These are phyloP conservation scores for Dictyostelium firmibasis DNA, from an alignment of 78 protist genomes.

Conservation along the genomic window DNA sequence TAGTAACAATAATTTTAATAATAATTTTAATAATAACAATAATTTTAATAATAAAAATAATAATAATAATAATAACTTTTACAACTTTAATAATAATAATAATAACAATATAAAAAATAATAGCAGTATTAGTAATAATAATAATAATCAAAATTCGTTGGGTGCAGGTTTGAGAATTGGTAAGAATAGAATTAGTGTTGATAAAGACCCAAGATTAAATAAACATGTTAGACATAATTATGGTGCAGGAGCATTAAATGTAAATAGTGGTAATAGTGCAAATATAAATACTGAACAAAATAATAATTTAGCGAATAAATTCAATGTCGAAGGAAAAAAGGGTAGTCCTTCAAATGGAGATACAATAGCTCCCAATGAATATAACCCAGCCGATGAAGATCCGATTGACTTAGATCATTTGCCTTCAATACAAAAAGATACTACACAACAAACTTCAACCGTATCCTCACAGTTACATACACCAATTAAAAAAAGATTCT, in stretches of 20 bases:
- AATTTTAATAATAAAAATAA: not conserved
- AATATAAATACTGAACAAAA: not conserved
- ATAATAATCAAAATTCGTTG: not conserved
- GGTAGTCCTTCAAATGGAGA: not conserved
- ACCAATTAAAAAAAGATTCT: not conserved
- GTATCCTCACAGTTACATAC: not conserved
- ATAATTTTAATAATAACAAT: not conserved
- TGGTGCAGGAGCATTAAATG: not conserved
- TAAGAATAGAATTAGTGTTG: not conserved
- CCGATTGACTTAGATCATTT: not conserved
- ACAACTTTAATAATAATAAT: not conserved
- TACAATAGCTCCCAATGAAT: not conserved
- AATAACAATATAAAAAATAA: not conserved
- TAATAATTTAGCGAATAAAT: not conserved
- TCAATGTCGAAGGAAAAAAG: not conserved
- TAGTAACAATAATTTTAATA: not conserved
- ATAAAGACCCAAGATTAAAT: not conserved
- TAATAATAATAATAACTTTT: too few relatives aligned
- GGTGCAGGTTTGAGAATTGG: not conserved
- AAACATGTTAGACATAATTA: not conserved
- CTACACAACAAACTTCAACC: not conserved
- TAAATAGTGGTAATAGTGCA: not conserved
- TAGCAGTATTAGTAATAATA: not conserved
- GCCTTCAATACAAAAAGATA: not conserved
- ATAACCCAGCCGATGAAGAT: not conserved